Base-by-base conservation (phyloP, 805 yeast species). In the Wickerhamomyces chambardii region DNA sequence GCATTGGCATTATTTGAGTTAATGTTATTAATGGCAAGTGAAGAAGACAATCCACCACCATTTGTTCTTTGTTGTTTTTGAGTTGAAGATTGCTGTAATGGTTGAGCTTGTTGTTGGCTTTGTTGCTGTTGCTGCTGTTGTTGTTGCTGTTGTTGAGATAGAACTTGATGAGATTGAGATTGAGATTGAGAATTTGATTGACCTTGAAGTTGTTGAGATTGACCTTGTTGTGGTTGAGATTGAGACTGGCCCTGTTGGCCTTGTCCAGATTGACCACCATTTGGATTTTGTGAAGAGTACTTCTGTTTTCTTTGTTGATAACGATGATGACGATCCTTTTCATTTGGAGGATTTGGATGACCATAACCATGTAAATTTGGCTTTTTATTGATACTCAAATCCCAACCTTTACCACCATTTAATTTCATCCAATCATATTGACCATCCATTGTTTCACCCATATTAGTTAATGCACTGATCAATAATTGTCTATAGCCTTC, bases 341-440 rank as follows among this genome's bases (percentile, higher is more conserved):
- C 48, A 32, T 51, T 47, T 37, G 56, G 58, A 28, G 81, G 81
- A 41, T 65, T 74, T 34, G 84, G 82, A 53, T 77, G 75, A 19
- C 92, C 92, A 53, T 83, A 83, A 5, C 94, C 94, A 54, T 83
- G 86, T 44, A 83, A 59, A 58, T 83, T 83, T 31, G 84, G 85
- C 52, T 84, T 80, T 55, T 78, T 81, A 53, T 83, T 83, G 40
- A 80, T 72, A 40, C 68, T 53, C 49, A 84, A 70, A 53, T 82
- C 86, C 92, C 92, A 83, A 15, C 92, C 92, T 52, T 73, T 72
- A 32, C 92, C 92, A 34, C 76, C 75, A 51, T 83, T 83, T 46
- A 83, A 67, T 47, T 72, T 78, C 78, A 79, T 74, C 94, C 94
- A 82, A 51, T 84, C 94, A 49, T 79, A 84, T 42, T 70, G 73